These are phyloP conservation scores for Dendrobium catenatum DNA, from an alignment of 106 monocot genomes.

Conservation along the genomic window DNA sequence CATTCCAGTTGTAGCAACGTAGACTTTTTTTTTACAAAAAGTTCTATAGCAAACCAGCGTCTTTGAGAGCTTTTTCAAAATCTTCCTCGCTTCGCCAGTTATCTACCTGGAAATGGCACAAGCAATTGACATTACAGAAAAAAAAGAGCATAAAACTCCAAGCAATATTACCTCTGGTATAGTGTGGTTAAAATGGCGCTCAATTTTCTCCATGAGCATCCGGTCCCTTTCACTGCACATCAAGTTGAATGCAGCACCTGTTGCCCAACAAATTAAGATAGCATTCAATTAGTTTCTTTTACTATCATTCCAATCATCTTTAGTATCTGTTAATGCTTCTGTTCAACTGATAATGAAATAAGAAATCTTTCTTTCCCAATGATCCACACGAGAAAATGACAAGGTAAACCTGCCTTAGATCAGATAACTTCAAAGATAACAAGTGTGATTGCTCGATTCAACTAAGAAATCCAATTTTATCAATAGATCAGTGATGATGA, in stretches of 20 bases:
- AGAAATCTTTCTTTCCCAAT: no score
- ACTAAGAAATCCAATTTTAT: no score
- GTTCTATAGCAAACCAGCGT: conserved; percentile 41
- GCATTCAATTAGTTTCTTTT: not conserved
- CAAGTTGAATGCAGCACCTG: conserved; percentile 91
- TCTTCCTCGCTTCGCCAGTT: conserved; percentile 43
- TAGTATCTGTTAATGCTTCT: no score
- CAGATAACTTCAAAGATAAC: no score
- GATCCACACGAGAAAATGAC: no score
- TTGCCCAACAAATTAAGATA: not conserved
- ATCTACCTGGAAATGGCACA: conserved; percentile 14
- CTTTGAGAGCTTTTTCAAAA: conserved; percentile 53
- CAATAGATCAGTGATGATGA: no score
- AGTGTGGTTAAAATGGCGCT: conserved; percentile 53
- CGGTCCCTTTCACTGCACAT: conserved; percentile 43
- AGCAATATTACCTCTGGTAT: conserved; percentile 45
- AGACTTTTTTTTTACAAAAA: not conserved
- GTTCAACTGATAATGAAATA: no score
- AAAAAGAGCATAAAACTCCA: not conserved
- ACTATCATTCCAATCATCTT: no score
- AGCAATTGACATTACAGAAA: not conserved
- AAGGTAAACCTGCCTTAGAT: no score
- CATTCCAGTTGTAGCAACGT: not conserved
- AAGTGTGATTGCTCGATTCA: no score
- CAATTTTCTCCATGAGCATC: conserved; percentile 71